A percentile compares a stretch with the other conserved stretches of the same genome.
phyloP scores from a whole-genome alignment of 1,139 yeast species.

The Candida glucosophila region DNA sequence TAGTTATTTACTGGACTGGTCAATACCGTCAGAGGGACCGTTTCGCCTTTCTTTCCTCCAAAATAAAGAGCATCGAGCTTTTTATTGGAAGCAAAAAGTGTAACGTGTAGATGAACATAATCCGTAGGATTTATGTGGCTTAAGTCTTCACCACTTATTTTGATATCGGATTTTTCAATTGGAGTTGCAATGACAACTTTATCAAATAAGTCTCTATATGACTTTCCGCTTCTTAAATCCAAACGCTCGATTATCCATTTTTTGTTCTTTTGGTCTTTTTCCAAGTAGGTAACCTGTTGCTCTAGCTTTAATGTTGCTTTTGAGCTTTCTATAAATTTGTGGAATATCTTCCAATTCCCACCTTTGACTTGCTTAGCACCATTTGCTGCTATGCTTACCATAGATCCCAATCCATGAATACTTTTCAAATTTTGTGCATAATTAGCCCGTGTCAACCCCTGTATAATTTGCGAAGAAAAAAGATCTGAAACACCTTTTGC shows the following conservation, averaged over 20 bases:
- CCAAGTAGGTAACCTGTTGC: slow-evolving; percentile 12
- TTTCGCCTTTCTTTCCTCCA: slow-evolving; percentile 1
- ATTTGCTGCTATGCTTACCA: slow-evolving; percentile 28
- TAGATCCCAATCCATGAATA: slow-evolving; percentile 28
- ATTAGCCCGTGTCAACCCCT: slow-evolving; percentile 31
- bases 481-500: slow-evolving; percentile 11
- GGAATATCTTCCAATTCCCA: slow-evolving; percentile 33
- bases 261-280: slow-evolving; percentile 6
- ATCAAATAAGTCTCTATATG: slow-evolving; percentile 24
- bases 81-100: slow-evolving; percentile 8
- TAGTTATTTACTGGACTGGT: slow-evolving; percentile 10
- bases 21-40: slow-evolving; percentile 17
- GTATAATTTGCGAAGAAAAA: slow-evolving; percentile 19
- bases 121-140: slow-evolving; percentile 4
- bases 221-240: slow-evolving; percentile 3
- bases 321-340: slow-evolving; percentile 21
- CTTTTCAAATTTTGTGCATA: slow-evolving; percentile 27
- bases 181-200: slow-evolving; percentile 37
- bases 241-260: slow-evolving; percentile 9
- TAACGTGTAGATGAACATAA: slow-evolving; percentile 13
- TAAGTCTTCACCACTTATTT: slow-evolving; percentile 1
- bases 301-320: slow-evolving; percentile 16
- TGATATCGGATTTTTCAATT: slow-evolving; percentile 15
- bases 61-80: slow-evolving; percentile 6
- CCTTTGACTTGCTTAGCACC: slow-evolving; percentile 22